Percentiles rank a stretch among this genome's conserved stretches.
phyloP scores from a whole-genome alignment of 2,329 filamentous ascomycete species.

The Cadophora sp. region DNA sequence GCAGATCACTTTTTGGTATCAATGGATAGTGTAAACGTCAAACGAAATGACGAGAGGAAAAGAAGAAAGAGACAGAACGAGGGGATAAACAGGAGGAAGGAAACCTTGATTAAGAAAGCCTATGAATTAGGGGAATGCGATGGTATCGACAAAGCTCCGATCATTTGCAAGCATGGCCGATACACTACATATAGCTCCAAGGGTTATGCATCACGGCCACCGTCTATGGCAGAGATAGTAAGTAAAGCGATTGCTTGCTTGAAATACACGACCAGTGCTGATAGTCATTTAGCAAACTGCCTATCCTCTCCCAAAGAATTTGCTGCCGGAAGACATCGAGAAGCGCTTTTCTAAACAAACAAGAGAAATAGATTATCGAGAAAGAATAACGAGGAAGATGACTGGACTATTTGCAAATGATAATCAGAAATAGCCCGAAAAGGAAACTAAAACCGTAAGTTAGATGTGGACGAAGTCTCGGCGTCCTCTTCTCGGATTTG shows the following conservation, averaged over 20 bases:
- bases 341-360: conserved; percentile 13
- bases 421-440: too few species aligned
- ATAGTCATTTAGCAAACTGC: conserved; percentile 30
- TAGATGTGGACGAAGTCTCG: too few species aligned
- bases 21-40: conserved; percentile 17
- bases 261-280: conserved; percentile 15
- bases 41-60: conserved; percentile 10
- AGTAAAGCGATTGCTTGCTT: conserved; percentile 23
- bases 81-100: conserved; percentile 13
- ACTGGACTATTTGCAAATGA: not conserved
- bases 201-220: conserved; percentile 23
- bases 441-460: too few species aligned
- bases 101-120: conserved; percentile 26
- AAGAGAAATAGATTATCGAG: not conserved
- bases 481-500: too few species aligned
- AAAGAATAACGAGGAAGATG: not conserved
- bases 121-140: conserved; percentile 29
- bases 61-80: conserved; percentile 21
- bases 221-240: conserved; percentile 28
- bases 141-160: conserved; percentile 26
- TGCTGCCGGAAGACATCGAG: conserved; percentile 26
- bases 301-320: conserved; percentile 30
- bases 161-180: conserved; percentile 27
- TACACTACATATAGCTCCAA: conserved; percentile 28
- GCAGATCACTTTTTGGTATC: conserved; percentile 5